phyloP scores from a whole-genome alignment of 164 flowering plant genomes.

The Brasenia schreberi region DNA sequence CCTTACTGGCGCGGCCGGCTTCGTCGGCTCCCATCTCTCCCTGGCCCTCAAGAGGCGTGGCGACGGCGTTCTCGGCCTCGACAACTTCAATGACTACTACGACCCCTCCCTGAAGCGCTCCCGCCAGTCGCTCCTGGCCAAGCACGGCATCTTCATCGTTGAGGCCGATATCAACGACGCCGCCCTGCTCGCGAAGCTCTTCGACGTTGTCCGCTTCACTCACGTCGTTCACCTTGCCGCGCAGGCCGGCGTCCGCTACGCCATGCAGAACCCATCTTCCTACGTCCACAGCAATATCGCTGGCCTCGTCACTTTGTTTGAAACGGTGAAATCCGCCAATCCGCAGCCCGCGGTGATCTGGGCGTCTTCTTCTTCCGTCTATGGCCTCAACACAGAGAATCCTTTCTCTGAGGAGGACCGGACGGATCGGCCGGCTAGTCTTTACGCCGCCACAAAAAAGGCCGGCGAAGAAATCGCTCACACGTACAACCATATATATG shows the following conservation, averaged over 20 bases:
- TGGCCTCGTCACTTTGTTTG: slow-evolving; percentile 55
- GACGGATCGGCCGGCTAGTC: slow-evolving; percentile 83
- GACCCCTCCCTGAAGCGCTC: slow-evolving; percentile 68
- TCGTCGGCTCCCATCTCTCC: slow-evolving; percentile 50
- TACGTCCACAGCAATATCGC: slow-evolving; percentile 76
- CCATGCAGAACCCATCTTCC: slow-evolving; percentile 81
- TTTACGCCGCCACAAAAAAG: slow-evolving; percentile 91
- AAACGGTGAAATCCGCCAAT: slow-evolving; percentile 44
- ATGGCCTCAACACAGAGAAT: slow-evolving; percentile 62
- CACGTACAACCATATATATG: slow-evolving; percentile 87
- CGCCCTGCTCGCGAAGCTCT: slow-evolving; percentile 41
- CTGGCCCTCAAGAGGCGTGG: slow-evolving; percentile 80
- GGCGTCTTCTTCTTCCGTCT: slow-evolving; percentile 94
- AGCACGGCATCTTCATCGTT: slow-evolving; percentile 57
- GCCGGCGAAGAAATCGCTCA: slow-evolving; percentile 95
- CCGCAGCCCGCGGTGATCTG: slow-evolving; percentile 90
- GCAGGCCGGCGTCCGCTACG: slow-evolving; percentile 90
- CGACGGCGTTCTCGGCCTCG: slow-evolving; percentile 85
- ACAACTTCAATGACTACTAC: slow-evolving; percentile 80
- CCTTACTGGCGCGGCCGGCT: slow-evolving; percentile 49
- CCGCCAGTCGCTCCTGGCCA: slow-evolving; percentile 36
- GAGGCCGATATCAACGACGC: slow-evolving; percentile 73
- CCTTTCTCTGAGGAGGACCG: slow-evolving; percentile 73
- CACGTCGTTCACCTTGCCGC: slow-evolving; percentile 93
- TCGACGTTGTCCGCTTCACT: slow-evolving; percentile 74